These are phyloP conservation scores for Gamsiella multidivaricata DNA, from an alignment of 192 early-diverging fungal species.

Conservation along the genomic window DNA sequence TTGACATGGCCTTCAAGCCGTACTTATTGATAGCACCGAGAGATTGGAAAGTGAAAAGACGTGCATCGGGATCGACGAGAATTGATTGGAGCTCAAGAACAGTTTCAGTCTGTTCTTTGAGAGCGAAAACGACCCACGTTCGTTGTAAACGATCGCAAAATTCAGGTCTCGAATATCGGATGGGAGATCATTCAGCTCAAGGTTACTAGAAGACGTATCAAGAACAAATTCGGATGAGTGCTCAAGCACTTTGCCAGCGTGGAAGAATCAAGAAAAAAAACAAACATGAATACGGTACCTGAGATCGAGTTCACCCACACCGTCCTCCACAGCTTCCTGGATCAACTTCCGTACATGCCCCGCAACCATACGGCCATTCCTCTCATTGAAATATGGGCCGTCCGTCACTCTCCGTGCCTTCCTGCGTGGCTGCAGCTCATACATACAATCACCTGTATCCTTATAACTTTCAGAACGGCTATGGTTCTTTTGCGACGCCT, in stretches of 20 bases:
- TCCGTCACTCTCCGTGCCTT: conserved; percentile 35
- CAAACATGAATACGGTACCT: conserved; percentile 20
- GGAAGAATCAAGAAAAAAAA: not conserved
- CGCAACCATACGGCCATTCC: conserved; percentile 30
- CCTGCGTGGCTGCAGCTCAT: conserved; percentile 28
- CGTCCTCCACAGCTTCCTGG: conserved; percentile 49
- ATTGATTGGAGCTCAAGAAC: conserved; percentile 56
- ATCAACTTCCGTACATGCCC: conserved; percentile 47
- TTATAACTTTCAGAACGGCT: conserved; percentile 14
- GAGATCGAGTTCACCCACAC: conserved; percentile 43
- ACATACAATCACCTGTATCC: conserved; percentile 10
- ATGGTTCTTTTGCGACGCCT: conserved; percentile 16
- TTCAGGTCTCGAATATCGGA: conserved; percentile 41
- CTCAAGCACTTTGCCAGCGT: no score
- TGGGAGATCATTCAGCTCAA: conserved; percentile 41
- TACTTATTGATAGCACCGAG: conserved; percentile 61
- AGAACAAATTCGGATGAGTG: no score
- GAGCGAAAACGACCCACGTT: conserved; percentile 45
- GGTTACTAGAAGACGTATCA: conserved; percentile 17
- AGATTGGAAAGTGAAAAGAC: conserved; percentile 58
- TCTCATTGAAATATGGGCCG: conserved; percentile 31
- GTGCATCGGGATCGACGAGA: conserved; percentile 44
- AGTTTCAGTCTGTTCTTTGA: conserved; percentile 53
- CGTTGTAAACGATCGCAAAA: conserved; percentile 43
- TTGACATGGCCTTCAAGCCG: conserved; percentile 13